Evolutionary conservation across 345 rosid genomes (phyloP).

Genomic region (Citrus hindsii): DNA sequence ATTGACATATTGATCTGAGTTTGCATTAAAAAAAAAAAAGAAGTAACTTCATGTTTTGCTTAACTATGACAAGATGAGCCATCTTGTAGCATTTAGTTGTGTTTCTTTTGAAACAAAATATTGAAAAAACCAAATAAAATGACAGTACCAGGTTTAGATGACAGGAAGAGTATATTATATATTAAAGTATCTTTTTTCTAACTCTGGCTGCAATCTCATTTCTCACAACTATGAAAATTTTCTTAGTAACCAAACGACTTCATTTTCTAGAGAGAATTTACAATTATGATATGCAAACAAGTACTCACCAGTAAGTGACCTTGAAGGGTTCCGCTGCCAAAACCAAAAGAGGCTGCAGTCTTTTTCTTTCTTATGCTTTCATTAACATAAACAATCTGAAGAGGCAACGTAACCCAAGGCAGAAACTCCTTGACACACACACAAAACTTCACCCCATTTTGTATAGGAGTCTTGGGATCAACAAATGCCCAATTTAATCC

Average conservation of each 20-base stretch:
- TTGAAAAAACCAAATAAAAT: not conserved
- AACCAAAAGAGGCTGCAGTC: slow-evolving; percentile 43
- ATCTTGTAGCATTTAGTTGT: not conserved
- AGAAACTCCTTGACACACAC: slow-evolving; percentile 68
- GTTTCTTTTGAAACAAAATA: not conserved
- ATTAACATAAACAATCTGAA: slow-evolving; percentile 72
- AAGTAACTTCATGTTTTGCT: not conserved
- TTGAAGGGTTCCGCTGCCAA: slow-evolving; percentile 80
- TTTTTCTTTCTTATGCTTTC: slow-evolving; percentile 49
- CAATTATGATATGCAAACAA: not conserved
- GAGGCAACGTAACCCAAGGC: slow-evolving; percentile 93
- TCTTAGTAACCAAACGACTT: not conserved
- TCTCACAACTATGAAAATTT: not conserved
- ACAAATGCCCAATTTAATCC: slow-evolving; percentile 82
- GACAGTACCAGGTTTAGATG: not conserved
- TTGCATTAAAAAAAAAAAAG: no score
- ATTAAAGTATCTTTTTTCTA: not conserved
- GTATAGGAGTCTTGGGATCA: slow-evolving; percentile 65
- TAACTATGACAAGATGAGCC: no score
- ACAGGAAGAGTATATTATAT: not conserved
- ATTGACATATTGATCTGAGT: not conserved
- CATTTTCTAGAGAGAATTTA: not conserved
- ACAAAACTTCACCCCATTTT: slow-evolving; percentile 68
- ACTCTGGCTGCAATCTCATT: not conserved
- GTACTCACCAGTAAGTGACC: slow-evolving; percentile 77